phyloP scores from a whole-genome alignment of 805 yeast species.

The Saturnispora serradocipensis region DNA sequence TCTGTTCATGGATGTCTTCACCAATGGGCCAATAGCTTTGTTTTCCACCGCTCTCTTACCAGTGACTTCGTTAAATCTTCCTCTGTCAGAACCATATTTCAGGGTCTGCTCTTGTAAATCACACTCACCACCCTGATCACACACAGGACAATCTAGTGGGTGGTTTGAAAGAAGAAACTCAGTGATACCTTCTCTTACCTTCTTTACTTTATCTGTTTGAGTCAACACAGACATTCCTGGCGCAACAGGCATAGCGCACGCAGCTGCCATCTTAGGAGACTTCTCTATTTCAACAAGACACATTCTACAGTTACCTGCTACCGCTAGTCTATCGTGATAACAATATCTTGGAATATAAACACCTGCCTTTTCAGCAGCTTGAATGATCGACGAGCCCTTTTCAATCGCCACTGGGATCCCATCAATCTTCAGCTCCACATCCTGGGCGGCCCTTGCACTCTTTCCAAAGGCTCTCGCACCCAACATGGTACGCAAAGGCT shows the following conservation, averaged over 20 bases:
- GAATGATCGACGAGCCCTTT: conserved; percentile 81
- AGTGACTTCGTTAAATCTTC: conserved; percentile 69
- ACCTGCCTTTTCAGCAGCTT: conserved; percentile 88
- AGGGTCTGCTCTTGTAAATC: conserved; percentile 82
- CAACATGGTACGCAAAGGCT: conserved; percentile 2
- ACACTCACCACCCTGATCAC: conserved; percentile 94
- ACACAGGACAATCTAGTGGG: conserved; percentile 86
- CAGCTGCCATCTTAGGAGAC: conserved; percentile 83
- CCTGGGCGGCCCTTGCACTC: conserved; percentile 12
- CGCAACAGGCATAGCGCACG: conserved; percentile 89
- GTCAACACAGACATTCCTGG: conserved; percentile 84
- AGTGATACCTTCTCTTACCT: conserved; percentile 84
- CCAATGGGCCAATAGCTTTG: conserved; percentile 82
- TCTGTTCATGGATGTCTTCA: conserved; percentile 86
- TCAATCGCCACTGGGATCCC: conserved; percentile 70
- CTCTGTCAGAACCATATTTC: conserved; percentile 79
- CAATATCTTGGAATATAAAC: conserved; percentile 83
- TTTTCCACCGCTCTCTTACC: conserved; percentile 89
- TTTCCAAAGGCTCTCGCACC: conserved; percentile 10
- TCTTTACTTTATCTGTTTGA: conserved; percentile 64
- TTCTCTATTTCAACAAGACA: conserved; percentile 84
- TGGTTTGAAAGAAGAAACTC: conserved; percentile 83
- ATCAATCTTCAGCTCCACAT: conserved; percentile 42
- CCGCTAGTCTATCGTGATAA: conserved; percentile 82
- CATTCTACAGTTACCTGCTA: conserved; percentile 93